Percentiles rank a stretch among this genome's conserved stretches.
These are phyloP conservation scores for Chlorella sorokiniana DNA, from an alignment of 139 green algal genomes.

Conservation along the genomic window DNA sequence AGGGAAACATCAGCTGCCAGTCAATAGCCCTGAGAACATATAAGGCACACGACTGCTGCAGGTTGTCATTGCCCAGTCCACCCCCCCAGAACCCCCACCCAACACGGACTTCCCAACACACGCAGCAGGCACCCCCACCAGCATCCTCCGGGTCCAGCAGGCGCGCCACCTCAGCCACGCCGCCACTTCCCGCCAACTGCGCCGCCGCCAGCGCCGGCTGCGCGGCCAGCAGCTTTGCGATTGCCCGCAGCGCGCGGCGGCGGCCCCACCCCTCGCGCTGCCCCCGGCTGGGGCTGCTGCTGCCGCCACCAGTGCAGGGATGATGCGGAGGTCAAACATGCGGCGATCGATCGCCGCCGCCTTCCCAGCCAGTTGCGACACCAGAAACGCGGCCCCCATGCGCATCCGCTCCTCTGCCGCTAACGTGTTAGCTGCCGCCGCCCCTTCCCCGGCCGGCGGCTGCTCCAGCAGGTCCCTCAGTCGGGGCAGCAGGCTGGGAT, in stretches of 20 bases:
- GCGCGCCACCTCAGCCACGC: not conserved
- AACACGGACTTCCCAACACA: not conserved
- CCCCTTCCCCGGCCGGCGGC: not conserved
- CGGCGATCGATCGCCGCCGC: not conserved
- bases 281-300: not conserved
- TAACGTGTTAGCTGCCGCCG: not conserved
- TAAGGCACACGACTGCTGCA: too few species aligned
- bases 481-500: constrained; percentile 6
- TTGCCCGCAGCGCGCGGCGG: not conserved
- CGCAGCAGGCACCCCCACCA: constrained; percentile 5
- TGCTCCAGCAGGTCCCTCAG: not conserved
- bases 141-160: constrained; percentile 8
- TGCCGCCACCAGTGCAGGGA: not conserved
- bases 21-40: not conserved
- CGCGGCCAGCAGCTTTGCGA: not conserved
- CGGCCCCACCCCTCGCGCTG: not conserved
- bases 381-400: constrained; percentile 10
- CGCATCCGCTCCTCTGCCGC: not conserved
- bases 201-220: not conserved
- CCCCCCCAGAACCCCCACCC: not conserved
- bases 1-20: not conserved
- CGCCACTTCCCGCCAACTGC: constrained; percentile 22
- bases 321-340: constrained; percentile 4
- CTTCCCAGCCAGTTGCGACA: constrained; percentile 11
- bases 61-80: not conserved